Evolutionary conservation across 305 asterid genomes (phyloP).

Genomic region (Rubia tinctorum): DNA sequence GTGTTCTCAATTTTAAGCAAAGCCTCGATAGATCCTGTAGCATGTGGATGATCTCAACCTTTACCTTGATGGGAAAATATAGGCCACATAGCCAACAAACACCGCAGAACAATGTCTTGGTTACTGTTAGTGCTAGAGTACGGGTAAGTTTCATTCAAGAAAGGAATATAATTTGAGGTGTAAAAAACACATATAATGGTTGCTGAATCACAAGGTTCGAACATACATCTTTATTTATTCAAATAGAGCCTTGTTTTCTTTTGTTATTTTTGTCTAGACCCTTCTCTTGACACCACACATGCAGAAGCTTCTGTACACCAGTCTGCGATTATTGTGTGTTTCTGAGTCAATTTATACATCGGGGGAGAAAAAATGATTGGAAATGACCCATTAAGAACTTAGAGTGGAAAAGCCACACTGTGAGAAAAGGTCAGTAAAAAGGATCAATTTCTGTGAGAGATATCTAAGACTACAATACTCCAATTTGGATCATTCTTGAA

Average conservation of each 20-base stretch:
- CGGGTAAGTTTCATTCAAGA: neutral
- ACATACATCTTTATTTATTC: neutral
- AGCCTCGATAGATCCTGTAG: neutral
- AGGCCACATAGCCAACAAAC: neutral
- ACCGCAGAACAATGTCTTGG: neutral
- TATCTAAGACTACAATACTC: neutral
- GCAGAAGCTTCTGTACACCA: too few relatives aligned
- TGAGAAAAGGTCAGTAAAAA: neutral
- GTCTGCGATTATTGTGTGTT: neutral
- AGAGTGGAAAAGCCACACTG: neutral
- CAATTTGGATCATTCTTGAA: neutral
- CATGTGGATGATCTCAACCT: neutral
- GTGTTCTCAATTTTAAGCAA: neutral
- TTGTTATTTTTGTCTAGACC: neutral
- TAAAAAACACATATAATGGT: neutral
- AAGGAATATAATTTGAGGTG: neutral
- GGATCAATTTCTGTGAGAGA: neutral
- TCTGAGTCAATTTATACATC: neutral
- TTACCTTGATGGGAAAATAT: neutral
- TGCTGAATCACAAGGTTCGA: neutral
- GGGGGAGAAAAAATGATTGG: neutral
- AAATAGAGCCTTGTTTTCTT: neutral
- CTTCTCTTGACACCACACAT: too few relatives aligned
- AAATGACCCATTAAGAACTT: neutral
- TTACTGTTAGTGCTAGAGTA: neutral